Percentiles rank a stretch among this genome's conserved stretches.
These are phyloP conservation scores for Gossypium thurberi DNA, from an alignment of 345 rosid genomes.

Conservation along the genomic window DNA sequence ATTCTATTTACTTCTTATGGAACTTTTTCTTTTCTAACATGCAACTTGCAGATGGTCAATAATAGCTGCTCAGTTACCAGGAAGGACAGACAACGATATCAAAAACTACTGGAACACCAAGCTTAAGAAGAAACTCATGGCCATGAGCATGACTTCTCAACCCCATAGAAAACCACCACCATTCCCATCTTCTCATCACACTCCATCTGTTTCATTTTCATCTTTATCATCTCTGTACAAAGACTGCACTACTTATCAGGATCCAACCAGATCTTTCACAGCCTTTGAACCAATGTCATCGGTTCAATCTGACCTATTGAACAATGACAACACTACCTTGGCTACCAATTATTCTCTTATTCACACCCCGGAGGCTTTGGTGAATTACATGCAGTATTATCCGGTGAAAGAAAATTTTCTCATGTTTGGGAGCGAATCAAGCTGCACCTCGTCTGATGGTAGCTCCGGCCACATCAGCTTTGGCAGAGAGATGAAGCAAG, in stretches of 20 bases:
- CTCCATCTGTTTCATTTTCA: constrained; percentile 16
- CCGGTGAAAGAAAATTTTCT: constrained; percentile 40
- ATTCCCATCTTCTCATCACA: constrained; percentile 29
- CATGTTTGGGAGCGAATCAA: constrained; percentile 54
- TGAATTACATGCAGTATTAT: constrained; percentile 31
- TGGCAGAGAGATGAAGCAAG: constrained; percentile 52
- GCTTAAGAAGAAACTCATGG: constrained; percentile 82
- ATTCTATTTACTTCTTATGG: constrained; percentile 11
- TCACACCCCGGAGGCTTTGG: constrained; percentile 24
- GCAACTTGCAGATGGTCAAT: constrained; percentile 80
- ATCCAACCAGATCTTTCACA: constrained; percentile 20
- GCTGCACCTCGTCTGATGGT: constrained; percentile 58
- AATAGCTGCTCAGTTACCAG: constrained; percentile 92
- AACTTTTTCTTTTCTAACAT: constrained; percentile 9
- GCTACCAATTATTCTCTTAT: constrained; percentile 13
- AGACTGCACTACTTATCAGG: constrained; percentile 16
- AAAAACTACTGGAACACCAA: constrained; percentile 97
- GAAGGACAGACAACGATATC: constrained; percentile 90
- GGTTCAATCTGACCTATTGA: constrained; percentile 17
- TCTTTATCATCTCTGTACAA: constrained; percentile 26
- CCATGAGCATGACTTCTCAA: constrained; percentile 32
- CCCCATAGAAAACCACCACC: constrained; percentile 38
- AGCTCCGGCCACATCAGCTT: constrained; percentile 42
- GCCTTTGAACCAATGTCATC: constrained; percentile 24
- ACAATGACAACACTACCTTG: constrained; percentile 8